Base-by-base conservation (phyloP, 1,139 yeast species). In the Scheffersomyces titani region DNA sequence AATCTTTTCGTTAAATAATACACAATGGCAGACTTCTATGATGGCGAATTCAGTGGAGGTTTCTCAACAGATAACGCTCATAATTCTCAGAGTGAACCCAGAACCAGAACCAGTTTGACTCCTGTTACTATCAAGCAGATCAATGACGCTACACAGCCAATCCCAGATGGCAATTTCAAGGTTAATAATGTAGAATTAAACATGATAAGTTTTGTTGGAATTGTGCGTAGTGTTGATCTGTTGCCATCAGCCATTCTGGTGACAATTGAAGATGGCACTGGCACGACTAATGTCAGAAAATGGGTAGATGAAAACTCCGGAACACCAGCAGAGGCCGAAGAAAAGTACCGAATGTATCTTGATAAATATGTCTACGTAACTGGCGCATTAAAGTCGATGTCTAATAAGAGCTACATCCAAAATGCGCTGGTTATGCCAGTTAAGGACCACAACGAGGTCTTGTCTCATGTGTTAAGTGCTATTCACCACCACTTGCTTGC, bases 121-220 rank as follows among this genome's bases (percentile, higher is more conserved):
- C 96, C 98, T 0, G 94, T 92, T 16, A 91, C 97, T 1, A 86
- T 92, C 65, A 89, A 89, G 67, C 96, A 90, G 72, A 80, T 92
- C 58, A 76, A 81, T 59, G 91, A 87, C 53, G 86, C 96, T 5
- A 76, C 81, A 21, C 91, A 87, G 62, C 77, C 77, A 5, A 82
- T 84, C 7, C 89, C 90, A 50, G 97, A 91, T 67, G 92, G 90
- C 13, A 92, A 89, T n/a, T 89, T 85, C 67, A 77, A 75, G 45
- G 76, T 89, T 47, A 87, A 90, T 66, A 89, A 87, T 54, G 84
- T 83, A 53, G 86, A 84, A 53, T 75, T 88, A 55, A 85, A 81
- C 63, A 78, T 83, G 73, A 86, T 89, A 36, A 78, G 86, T 30
- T 80, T 89, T 61, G 86, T 88, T 18, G 96, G 91, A 0, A 84